phyloP scores from a whole-genome alignment of 805 yeast genomes.

The Starmerella bombicola region DNA sequence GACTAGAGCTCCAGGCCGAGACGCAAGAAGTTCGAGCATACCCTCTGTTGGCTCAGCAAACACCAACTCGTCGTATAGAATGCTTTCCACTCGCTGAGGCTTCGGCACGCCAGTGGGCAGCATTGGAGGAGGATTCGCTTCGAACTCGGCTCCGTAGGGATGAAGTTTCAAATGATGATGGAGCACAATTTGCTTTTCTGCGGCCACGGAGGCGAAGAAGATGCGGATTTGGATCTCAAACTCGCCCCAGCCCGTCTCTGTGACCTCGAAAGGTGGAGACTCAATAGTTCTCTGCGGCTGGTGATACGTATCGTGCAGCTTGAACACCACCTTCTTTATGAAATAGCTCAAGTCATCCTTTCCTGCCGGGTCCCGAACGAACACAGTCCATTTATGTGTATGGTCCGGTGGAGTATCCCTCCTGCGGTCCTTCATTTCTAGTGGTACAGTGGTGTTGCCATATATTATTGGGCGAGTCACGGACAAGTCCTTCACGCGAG shows the following conservation, averaged over 20 bases:
- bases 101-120: constrained; percentile 22
- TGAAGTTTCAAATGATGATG: constrained; percentile 87
- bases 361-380: constrained; percentile 67
- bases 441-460: constrained; percentile 68
- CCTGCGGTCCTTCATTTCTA: constrained; percentile 42
- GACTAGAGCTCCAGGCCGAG: constrained; percentile 30
- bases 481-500: constrained; percentile 40
- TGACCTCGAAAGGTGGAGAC: constrained; percentile 82
- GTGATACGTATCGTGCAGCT: constrained; percentile 86
- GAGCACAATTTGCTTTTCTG: constrained; percentile 73
- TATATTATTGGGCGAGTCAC: constrained; percentile 67
- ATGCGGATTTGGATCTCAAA: constrained; percentile 84
- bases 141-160: constrained; percentile 46
- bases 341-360: constrained; percentile 62
- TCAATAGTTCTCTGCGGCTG: constrained; percentile 79
- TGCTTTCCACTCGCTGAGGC: constrained; percentile 41
- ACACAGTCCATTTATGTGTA: constrained; percentile 92
- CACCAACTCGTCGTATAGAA: constrained; percentile 77
- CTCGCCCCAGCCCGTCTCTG: constrained; percentile 99
- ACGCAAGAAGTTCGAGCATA: constrained; percentile 64
- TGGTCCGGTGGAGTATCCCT: constrained; percentile 70
- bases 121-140: constrained; percentile 16
- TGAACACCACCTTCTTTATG: constrained; percentile 83
- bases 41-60: constrained; percentile 92
- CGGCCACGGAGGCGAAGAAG: constrained; percentile 73